A percentile compares a stretch with the other conserved stretches of the same genome.
phyloP scores from a whole-genome alignment of 768 basidiomycete genomes.

The Tremella yokohamensis region DNA sequence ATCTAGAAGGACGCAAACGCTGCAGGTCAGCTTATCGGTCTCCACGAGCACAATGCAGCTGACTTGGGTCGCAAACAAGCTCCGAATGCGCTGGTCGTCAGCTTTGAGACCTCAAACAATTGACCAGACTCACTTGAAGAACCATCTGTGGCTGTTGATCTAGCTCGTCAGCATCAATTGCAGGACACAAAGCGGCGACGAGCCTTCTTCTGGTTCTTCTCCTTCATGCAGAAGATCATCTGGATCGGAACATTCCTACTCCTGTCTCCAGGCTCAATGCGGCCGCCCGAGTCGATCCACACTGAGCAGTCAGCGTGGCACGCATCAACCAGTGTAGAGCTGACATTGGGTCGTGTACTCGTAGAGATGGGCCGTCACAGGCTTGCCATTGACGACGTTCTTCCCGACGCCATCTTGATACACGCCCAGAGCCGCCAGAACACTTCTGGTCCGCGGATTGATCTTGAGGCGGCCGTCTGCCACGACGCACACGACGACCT shows the following conservation, averaged over 20 bases:
- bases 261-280: conserved; percentile 62
- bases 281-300: conserved; percentile 73
- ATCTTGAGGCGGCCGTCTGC: conserved; percentile 82
- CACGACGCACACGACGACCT: conserved; percentile 89
- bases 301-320: conserved; percentile 55
- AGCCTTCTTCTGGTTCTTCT: conserved; percentile 69
- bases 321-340: conserved; percentile 35
- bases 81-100: conserved; percentile 41
- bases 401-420: conserved; percentile 76
- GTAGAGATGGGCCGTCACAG: conserved; percentile 57
- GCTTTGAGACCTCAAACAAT: not conserved
- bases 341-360: conserved; percentile 74
- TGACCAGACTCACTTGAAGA: conserved; percentile 63
- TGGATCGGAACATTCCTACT: conserved; percentile 81
- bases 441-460: conserved; percentile 59
- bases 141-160: conserved; percentile 90
- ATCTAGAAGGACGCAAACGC: conserved; percentile 86
- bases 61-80: conserved; percentile 42
- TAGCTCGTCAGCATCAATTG: conserved; percentile 45
- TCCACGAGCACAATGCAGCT: conserved; percentile 47
- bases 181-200: not conserved
- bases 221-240: conserved; percentile 67
- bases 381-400: conserved; percentile 68
- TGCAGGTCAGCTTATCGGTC: conserved; percentile 54
- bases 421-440: conserved; percentile 86